Conservation (phyloP, 2,329 filamentous ascomycete genomes). For the Fusarium chaquense region DNA sequence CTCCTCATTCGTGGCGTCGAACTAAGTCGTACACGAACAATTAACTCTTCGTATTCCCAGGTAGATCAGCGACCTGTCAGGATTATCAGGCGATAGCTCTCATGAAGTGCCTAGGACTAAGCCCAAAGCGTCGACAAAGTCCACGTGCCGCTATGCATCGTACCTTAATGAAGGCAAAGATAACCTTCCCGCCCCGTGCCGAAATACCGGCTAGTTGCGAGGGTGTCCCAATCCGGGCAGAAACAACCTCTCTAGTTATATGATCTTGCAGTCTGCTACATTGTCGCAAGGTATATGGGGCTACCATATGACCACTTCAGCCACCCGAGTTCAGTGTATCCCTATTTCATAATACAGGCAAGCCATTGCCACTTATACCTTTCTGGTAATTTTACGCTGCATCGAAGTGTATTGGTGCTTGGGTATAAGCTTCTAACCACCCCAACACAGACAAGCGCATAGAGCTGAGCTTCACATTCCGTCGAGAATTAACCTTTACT, state of each 20-base stretch:
- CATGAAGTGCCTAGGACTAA: background rate
- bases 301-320: too few species aligned
- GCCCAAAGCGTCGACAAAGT: background rate
- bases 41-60: background rate
- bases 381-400: background rate
- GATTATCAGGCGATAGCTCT: background rate
- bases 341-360: accelerated
- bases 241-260: background rate
- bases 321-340: too few species aligned
- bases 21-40: background rate
- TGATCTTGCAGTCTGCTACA: background rate
- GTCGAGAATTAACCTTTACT: background rate
- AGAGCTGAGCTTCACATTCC: background rate
- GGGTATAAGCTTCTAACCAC: background rate
- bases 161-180: background rate
- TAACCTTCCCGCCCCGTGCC: background rate
- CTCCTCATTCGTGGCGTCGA: background rate
- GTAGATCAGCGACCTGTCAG: background rate
- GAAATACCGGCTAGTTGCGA: background rate
- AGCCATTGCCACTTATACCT: background rate
- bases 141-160: background rate
- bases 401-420: background rate
- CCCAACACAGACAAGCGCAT: background rate
- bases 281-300: background rate
- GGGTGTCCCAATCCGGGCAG: background rate